phyloP scores from a whole-genome alignment of 202 grass and related monocot genomes.

The Panicum virgatum region DNA sequence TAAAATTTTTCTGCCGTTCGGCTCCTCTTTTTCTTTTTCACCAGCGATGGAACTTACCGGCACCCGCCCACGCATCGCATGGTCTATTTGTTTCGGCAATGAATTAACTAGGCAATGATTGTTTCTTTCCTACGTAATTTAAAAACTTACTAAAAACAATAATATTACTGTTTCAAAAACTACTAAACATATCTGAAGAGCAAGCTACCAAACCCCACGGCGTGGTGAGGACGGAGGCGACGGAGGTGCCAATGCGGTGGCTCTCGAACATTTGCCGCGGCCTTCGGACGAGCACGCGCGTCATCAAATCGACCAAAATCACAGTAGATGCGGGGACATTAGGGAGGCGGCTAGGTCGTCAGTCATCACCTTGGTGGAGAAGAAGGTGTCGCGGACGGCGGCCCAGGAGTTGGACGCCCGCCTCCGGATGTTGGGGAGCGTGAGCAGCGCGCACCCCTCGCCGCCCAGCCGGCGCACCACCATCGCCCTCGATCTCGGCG shows the following conservation, averaged over 20 bases:
- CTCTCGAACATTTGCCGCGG: conserved; percentile 73
- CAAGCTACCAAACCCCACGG: too few species aligned
- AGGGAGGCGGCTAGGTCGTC: neutral
- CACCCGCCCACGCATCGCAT: too few species aligned
- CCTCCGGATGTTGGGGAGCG: conserved; percentile 53
- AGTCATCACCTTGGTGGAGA: conserved; percentile 78
- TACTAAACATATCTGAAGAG: too few species aligned
- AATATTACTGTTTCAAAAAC: too few species aligned
- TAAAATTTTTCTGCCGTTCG: too few species aligned
- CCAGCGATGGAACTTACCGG: too few species aligned
- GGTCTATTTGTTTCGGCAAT: too few species aligned
- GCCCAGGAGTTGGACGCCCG: conserved; percentile 66
- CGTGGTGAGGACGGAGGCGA: conserved; percentile 87
- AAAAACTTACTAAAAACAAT: too few species aligned
- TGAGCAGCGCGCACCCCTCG: conserved; percentile 39
- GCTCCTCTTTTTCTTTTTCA: too few species aligned
- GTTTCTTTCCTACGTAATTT: too few species aligned
- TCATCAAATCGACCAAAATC: neutral
- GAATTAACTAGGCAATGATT: too few species aligned
- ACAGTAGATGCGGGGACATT: neutral
- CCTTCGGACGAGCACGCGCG: neutral
- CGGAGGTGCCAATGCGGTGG: conserved; percentile 79
- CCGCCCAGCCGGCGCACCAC: conserved; percentile 59
- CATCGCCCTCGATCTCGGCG: conserved; percentile 43
- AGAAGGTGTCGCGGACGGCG: conserved; percentile 68